These are phyloP conservation scores for Cladosporium austrohemisphaericum DNA, from an alignment of 2,329 filamentous ascomycete genomes.

Conservation along the genomic window DNA sequence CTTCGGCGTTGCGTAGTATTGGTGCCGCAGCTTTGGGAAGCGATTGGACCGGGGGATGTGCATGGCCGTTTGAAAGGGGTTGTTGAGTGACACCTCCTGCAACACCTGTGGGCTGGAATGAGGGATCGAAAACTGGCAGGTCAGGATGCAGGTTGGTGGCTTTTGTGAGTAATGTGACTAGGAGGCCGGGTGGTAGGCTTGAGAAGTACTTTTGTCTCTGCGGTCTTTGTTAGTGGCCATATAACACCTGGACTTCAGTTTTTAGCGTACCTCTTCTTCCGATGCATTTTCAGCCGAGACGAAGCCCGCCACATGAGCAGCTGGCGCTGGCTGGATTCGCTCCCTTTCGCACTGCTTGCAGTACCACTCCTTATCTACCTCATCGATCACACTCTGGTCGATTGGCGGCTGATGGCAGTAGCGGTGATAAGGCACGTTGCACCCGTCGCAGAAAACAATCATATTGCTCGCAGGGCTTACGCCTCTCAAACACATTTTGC, in stretches of 20 bases:
- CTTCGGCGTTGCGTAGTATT: constrained; percentile 30
- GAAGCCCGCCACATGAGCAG: constrained; percentile 40
- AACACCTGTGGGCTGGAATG: constrained; percentile 16
- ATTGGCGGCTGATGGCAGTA: constrained; percentile 75
- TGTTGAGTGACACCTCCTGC: constrained; percentile 27
- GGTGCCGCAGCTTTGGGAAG: constrained; percentile 18
- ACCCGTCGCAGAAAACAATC: constrained; percentile 83
- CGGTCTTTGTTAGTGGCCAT: constrained; percentile 8
- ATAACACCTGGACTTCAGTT: not conserved
- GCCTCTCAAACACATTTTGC: constrained; percentile 68
- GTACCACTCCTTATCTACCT: constrained; percentile 67
- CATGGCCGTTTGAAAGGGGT: constrained; percentile 24
- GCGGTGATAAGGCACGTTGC: constrained; percentile 76
- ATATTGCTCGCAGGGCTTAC: constrained; percentile 69
- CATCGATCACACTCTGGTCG: constrained; percentile 62
- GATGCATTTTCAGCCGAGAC: constrained; percentile 38
- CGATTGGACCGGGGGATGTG: constrained; percentile 17
- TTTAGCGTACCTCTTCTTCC: constrained; percentile 39
- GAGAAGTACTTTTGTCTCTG: constrained; percentile 52
- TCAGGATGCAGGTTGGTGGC: constrained; percentile 60
- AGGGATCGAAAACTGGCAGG: constrained; percentile 60
- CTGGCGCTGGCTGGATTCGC: constrained; percentile 39
- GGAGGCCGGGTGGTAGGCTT: constrained; percentile 55
- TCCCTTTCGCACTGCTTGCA: constrained; percentile 60
- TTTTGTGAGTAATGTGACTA: constrained; percentile 63